Percentiles rank a stretch among this genome's conserved stretches.
Evolutionary conservation across 2,329 filamentous ascomycete genomes (phyloP).

Genomic region (Monosporascus sp.): DNA sequence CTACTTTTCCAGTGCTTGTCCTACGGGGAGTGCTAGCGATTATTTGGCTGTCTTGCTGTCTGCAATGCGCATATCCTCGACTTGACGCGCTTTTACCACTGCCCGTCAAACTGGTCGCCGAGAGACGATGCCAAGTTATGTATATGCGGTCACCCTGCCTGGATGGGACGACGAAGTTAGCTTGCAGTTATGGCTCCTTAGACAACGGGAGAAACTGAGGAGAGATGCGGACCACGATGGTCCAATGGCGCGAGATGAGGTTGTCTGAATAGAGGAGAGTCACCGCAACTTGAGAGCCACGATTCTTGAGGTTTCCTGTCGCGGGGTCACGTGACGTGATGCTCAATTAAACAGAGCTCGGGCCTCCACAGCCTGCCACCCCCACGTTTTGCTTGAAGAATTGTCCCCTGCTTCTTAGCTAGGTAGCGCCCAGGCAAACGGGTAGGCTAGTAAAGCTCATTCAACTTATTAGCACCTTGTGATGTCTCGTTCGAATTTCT

Average conservation of each 20-base stretch:
- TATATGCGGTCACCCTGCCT: slow-evolving; percentile 25
- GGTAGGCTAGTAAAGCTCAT: not conserved
- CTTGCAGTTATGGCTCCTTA: slow-evolving; percentile 19
- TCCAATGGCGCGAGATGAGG: slow-evolving; percentile 19
- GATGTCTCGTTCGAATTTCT: too few relatives aligned
- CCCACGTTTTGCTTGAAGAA: too few relatives aligned
- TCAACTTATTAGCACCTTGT: not conserved
- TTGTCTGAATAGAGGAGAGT: slow-evolving; percentile 3
- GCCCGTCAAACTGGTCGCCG: slow-evolving; percentile 15
- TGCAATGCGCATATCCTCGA: slow-evolving; percentile 1
- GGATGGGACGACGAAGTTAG: slow-evolving; percentile 22
- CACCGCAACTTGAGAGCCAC: not conserved
- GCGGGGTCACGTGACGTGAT: not conserved
- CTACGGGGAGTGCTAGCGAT: not conserved
- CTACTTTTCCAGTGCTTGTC: not conserved
- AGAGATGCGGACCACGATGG: slow-evolving; percentile 8
- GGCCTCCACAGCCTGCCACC: too few relatives aligned
- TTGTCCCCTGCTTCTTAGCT: too few relatives aligned
- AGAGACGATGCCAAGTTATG: slow-evolving; percentile 22
- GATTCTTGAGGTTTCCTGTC: not conserved
- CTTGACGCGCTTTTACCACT: slow-evolving; percentile 16
- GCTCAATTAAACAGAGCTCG: not conserved
- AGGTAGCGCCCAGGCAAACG: too few relatives aligned
- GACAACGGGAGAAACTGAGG: slow-evolving; percentile 10
- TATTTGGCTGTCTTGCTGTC: not conserved